Conservation (phyloP, 2,329 filamentous ascomycete species). For the Scortechinia acanthostroma region DNA sequence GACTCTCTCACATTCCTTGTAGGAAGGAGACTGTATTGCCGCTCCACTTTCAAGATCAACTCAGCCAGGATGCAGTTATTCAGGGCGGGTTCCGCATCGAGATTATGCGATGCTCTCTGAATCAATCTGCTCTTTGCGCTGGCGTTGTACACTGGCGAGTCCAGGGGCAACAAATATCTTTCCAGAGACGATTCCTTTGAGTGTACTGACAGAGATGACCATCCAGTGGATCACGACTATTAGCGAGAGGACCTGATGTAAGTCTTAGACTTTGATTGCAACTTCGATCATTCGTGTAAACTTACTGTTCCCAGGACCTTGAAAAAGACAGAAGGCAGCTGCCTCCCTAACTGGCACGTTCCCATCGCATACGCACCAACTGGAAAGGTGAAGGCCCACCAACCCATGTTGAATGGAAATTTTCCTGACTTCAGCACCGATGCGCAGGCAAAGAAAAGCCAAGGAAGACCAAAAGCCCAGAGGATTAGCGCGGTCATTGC, state of each 20-base stretch:
- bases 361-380: slow-evolving; percentile 34
- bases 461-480: slow-evolving; percentile 34
- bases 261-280: too few species aligned
- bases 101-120: too few species aligned
- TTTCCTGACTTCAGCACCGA: slow-evolving; percentile 18
- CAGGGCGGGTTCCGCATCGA: too few species aligned
- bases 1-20: too few species aligned
- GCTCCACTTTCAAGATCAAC: too few species aligned
- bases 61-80: too few species aligned
- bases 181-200: background rate
- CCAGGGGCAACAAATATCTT: background rate
- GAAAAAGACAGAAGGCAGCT: slow-evolving; percentile 33
- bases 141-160: background rate
- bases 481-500: slow-evolving; percentile 32
- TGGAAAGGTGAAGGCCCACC: slow-evolving; percentile 38
- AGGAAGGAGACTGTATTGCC: too few species aligned
- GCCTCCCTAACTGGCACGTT: slow-evolving; percentile 25
- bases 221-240: background rate
- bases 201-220: background rate
- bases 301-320: slow-evolving; percentile 24
- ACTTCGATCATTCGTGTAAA: too few species aligned
- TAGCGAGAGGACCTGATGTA: background rate
- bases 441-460: slow-evolving; percentile 32
- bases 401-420: slow-evolving; percentile 36
- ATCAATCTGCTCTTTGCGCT: too few species aligned